Evolutionary conservation across 371 early-diverging fungal species (phyloP), one percentile per base, ranked within the genome.

Genomic region (Mucor indicus): DNA sequence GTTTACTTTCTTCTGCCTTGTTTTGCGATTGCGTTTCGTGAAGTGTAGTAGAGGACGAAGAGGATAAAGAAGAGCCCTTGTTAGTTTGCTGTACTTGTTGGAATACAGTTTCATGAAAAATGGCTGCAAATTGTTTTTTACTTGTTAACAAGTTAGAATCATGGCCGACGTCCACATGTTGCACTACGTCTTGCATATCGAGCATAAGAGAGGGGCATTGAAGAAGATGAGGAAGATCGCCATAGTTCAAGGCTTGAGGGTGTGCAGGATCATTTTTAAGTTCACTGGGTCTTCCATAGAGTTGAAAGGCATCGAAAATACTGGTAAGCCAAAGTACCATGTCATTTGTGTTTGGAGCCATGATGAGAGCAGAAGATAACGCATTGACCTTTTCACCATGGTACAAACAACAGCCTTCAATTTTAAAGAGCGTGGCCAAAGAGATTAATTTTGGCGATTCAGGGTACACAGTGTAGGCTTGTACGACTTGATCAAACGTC

Each of bases 381-480:
- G 56, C 37, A 33, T 44, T 57, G 27, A 60, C 53, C 4, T 46
- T 19, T 4, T 60, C 48, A 15, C 15, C 24, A 2, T 55, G 38
- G 22, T 60, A 53, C 20, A 67, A 33, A 40, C 50, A 58, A 58
- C 64, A 64, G 2, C 75, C 75, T 39, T 75, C 75, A 8, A 71
- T 51, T 48, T 75, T 75, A 27, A 75, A 54, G 11, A 75, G 33
- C 1, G 69, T 69, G 9, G 67, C 64, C 48, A 67, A 42, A 23
- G 69, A 59, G 22, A 69, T 62, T 13, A 75, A 50, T 30, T 75
- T 69, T 1, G 72, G 69, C 4, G 69, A 61, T 41, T 75, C 75
- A 24, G 90, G 91, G 56, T 85, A 91, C 33, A 89, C 72, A 4
- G 86, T 83, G 42, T 91, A 89, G 3, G 80, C 85, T 47, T 83